Percentiles rank a stretch among this genome's conserved stretches.
Conservation (phyloP, 257 asterid species). For the Nicotiana attenuata region DNA sequence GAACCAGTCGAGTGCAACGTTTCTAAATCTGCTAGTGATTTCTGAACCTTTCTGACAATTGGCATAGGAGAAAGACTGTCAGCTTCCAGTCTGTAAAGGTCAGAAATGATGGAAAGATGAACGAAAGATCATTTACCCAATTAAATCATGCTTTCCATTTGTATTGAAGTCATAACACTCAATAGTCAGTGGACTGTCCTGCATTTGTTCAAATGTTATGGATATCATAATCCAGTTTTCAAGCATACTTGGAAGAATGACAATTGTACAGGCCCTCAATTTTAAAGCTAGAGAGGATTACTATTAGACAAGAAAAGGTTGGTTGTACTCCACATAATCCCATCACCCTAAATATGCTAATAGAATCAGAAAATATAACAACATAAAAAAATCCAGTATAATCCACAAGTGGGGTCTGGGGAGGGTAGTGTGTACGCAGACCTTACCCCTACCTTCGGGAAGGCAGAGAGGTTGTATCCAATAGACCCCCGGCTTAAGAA, state of each 20-base stretch:
- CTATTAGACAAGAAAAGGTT: not conserved
- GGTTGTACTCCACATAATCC: not conserved
- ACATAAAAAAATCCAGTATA: too few species aligned
- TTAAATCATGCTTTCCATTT: slow-evolving; percentile 82
- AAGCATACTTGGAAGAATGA: not conserved
- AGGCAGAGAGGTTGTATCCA: too few species aligned
- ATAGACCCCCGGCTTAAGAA: too few species aligned
- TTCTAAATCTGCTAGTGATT: slow-evolving; percentile 84
- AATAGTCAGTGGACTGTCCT: slow-evolving; percentile 85
- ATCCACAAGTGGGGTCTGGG: too few species aligned
- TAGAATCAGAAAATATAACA: not conserved
- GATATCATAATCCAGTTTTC: not conserved
- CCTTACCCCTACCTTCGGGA: too few species aligned
- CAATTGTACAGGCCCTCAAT: not conserved
- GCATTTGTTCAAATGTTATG: slow-evolving; percentile 37
- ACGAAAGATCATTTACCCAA: slow-evolving; percentile 59
- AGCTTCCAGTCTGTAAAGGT: slow-evolving; percentile 21
- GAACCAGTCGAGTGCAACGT: slow-evolving; percentile 53
- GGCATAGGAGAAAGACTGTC: slow-evolving; percentile 21
- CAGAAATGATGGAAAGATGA: slow-evolving; percentile 15
- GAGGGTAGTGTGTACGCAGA: too few species aligned
- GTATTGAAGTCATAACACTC: slow-evolving; percentile 91
- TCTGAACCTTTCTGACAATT: slow-evolving; percentile 73
- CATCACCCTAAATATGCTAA: too few species aligned
- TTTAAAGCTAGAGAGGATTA: not conserved